A percentile compares a stretch with the other conserved stretches of the same genome.
phyloP scores from a whole-genome alignment of 1,284 basidiomycete genomes.

The Cutaneotrichosporon sp. region DNA sequence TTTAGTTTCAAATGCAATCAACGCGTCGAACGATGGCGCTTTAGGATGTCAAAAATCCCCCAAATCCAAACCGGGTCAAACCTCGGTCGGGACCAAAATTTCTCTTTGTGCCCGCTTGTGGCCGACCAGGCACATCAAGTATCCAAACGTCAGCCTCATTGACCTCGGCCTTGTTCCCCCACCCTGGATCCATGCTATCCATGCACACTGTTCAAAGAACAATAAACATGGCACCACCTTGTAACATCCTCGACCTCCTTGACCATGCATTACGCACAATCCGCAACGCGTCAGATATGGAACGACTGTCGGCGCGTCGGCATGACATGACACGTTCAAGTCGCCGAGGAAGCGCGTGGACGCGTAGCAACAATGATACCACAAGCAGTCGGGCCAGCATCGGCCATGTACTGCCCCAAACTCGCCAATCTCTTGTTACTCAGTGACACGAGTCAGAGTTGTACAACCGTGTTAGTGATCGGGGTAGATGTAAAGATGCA shows the following conservation, averaged over 20 bases:
- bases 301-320: neutral
- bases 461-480: neutral
- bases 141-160: neutral
- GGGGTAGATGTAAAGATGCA: neutral
- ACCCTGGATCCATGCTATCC: constrained; percentile 1
- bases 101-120: neutral
- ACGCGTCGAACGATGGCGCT: constrained; percentile 6
- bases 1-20: too few species aligned
- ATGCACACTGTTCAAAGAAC: neutral
- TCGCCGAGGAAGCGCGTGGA: neutral
- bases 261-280: too few species aligned
- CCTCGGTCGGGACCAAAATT: constrained; percentile 2
- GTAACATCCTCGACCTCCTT: too few species aligned
- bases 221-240: neutral
- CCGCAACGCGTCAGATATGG: neutral
- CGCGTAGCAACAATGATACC: neutral
- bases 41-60: too few species aligned
- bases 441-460: neutral
- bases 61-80: neutral
- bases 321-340: neutral
- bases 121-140: neutral
- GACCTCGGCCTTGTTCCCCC: neutral
- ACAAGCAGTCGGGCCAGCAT: neutral
- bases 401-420: neutral
- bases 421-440: too few species aligned